Conservation (phyloP, 495 filamentous ascomycete species). For the Geoglossum glabrum region DNA sequence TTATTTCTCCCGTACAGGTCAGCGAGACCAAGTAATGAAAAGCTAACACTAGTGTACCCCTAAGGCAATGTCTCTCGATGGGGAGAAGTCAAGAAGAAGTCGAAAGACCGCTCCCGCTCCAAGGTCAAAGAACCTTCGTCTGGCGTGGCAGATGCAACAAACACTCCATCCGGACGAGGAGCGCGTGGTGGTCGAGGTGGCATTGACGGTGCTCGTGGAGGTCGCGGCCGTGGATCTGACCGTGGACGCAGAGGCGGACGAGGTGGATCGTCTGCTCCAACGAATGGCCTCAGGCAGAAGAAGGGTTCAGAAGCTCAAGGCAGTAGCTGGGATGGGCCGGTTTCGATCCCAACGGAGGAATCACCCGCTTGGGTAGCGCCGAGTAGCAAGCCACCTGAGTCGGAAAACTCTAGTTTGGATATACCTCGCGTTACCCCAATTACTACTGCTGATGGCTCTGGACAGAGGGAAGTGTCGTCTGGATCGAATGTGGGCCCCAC, state of each 20-base stretch:
- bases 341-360: constrained; percentile 12
- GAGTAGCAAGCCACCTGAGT: background rate
- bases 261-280: constrained; percentile 30
- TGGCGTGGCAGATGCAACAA: constrained; percentile 14
- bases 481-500: constrained; percentile 5
- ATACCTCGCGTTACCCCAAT: background rate
- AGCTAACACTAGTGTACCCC: background rate
- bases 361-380: background rate
- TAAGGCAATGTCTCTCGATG: constrained; percentile 80
- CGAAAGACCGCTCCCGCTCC: constrained; percentile 59
- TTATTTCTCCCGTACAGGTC: background rate
- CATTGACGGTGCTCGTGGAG: constrained; percentile 39
- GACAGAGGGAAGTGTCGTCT: background rate
- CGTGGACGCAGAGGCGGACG: constrained; percentile 59
- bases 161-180: constrained; percentile 25
- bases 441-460: background rate
- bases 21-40: background rate
- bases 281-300: constrained; percentile 20
- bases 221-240: constrained; percentile 52
- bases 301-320: constrained; percentile 5
- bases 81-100: constrained; percentile 86
- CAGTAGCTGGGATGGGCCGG: background rate
- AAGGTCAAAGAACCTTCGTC: constrained; percentile 57
- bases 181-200: constrained; percentile 46
- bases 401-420: background rate